phyloP scores from a whole-genome alignment of 345 rosid genomes.

The Ceriops zippeliana region DNA sequence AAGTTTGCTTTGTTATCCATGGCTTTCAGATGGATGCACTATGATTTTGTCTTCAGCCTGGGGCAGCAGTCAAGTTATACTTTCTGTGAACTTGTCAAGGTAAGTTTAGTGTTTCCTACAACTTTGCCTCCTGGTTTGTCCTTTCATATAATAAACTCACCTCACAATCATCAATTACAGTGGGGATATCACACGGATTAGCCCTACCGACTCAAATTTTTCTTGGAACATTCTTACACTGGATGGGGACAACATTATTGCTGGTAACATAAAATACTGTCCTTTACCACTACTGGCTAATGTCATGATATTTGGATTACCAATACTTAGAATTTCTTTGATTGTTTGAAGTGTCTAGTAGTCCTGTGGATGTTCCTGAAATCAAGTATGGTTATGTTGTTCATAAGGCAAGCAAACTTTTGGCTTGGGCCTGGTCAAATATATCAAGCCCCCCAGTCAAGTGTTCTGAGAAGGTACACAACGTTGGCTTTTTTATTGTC shows the following conservation, averaged over 20 bases:
- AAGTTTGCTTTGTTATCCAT: slow-evolving; percentile 49
- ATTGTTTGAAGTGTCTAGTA: slow-evolving; percentile 60
- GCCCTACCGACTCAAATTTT: slow-evolving; percentile 55
- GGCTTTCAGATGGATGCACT: slow-evolving; percentile 90
- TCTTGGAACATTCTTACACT: slow-evolving; percentile 69
- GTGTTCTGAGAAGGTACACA: slow-evolving; percentile 61
- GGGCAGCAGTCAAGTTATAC: slow-evolving; percentile 65
- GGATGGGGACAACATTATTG: slow-evolving; percentile 69
- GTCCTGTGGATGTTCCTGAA: slow-evolving; percentile 69
- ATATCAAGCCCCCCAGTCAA: slow-evolving; percentile 56
- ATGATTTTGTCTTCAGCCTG: slow-evolving; percentile 70
- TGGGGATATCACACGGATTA: slow-evolving; percentile 60
- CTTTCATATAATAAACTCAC: slow-evolving; percentile 17
- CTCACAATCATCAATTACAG: slow-evolving; percentile 38
- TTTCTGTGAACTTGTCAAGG: slow-evolving; percentile 68
- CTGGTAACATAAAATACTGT: slow-evolving; percentile 46
- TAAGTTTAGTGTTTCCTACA: slow-evolving; percentile 16
- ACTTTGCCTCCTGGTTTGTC: neutral
- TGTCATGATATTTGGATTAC: neutral
- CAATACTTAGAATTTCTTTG: slow-evolving; percentile 12
- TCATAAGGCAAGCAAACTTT: slow-evolving; percentile 35
- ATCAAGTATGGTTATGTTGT: slow-evolving; percentile 64
- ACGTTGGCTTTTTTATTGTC: slow-evolving; percentile 1
- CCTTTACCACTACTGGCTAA: neutral
- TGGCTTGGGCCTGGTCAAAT: slow-evolving; percentile 63